Percentiles rank a stretch among this genome's conserved stretches.
Evolutionary conservation across 495 filamentous ascomycete species (phyloP).

Genomic region (Penicillium desertorum): DNA sequence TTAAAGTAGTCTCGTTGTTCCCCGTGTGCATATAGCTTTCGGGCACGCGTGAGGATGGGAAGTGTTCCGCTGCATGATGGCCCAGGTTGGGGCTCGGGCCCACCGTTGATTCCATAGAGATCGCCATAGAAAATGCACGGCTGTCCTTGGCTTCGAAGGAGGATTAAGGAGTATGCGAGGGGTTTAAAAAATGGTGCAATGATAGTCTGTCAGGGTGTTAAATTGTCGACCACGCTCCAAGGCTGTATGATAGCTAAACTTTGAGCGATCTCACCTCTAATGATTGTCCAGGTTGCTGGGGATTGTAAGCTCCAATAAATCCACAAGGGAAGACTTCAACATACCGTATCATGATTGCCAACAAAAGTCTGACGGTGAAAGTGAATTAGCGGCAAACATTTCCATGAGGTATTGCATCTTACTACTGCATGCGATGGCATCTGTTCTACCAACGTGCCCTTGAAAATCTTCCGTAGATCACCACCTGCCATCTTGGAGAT

Average conservation of each 20-base stretch:
- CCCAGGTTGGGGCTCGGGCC: conserved; percentile 35
- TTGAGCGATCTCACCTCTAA: conserved; percentile 43
- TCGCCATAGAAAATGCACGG: conserved; percentile 77
- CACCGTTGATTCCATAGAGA: conserved; percentile 62
- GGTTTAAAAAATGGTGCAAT: conserved; percentile 59
- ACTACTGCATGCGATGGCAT: conserved; percentile 63
- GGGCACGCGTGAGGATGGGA: conserved; percentile 58
- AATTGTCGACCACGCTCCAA: not conserved
- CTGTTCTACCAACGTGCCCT: conserved; percentile 56
- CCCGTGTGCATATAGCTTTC: conserved; percentile 70
- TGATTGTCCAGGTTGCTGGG: conserved; percentile 59
- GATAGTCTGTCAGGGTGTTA: conserved; percentile 33
- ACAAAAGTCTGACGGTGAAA: conserved; percentile 40
- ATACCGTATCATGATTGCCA: conserved; percentile 48
- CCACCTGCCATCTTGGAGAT: conserved; percentile 53
- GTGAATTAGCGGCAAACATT: conserved; percentile 5
- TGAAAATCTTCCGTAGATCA: conserved; percentile 63
- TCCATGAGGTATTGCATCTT: conserved; percentile 23
- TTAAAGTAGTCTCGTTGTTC: conserved; percentile 68
- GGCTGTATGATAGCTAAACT: not conserved
- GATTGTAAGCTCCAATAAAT: not conserved
- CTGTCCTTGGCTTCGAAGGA: conserved; percentile 65
- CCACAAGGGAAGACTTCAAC: not conserved
- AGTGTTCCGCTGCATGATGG: conserved; percentile 61
- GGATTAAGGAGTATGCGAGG: conserved; percentile 62